phyloP scores from a whole-genome alignment of 495 filamentous ascomycete species.

The Penicillium flavigenum region DNA sequence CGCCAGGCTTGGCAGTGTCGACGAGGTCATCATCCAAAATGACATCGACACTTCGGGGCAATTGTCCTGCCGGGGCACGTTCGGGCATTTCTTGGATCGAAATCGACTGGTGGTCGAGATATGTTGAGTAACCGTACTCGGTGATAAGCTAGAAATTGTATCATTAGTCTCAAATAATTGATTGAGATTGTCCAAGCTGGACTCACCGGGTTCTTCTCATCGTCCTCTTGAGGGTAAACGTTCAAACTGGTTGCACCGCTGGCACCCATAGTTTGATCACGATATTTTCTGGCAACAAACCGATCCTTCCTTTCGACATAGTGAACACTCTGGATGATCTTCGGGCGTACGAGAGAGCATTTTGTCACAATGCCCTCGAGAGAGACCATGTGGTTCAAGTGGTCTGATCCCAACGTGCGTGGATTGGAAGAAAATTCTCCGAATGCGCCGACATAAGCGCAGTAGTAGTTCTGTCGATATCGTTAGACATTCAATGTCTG shows the following conservation, averaged over 20 bases:
- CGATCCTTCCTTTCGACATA: constrained; percentile 81
- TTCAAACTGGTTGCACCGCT: constrained; percentile 81
- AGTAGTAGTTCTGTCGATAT: constrained; percentile 72
- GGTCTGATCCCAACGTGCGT: constrained; percentile 80
- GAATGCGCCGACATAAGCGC: constrained; percentile 91
- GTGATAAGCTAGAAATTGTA: constrained; percentile 62
- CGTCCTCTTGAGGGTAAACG: constrained; percentile 94
- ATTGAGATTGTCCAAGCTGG: neutral
- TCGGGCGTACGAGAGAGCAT: constrained; percentile 91
- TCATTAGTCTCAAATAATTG: constrained; percentile 13
- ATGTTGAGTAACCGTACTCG: constrained; percentile 93
- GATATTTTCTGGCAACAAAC: constrained; percentile 83
- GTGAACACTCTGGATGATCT: constrained; percentile 96
- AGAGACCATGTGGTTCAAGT: constrained; percentile 94
- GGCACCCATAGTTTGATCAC: constrained; percentile 93
- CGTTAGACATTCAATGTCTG: constrained; percentile 17
- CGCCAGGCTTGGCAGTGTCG: constrained; percentile 90
- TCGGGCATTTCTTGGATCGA: constrained; percentile 99
- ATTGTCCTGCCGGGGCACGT: constrained; percentile 89
- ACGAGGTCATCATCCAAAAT: constrained; percentile 97
- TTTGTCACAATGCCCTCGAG: constrained; percentile 97
- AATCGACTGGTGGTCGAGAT: constrained; percentile 95
- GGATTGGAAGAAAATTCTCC: constrained; percentile 94
- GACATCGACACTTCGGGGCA: constrained; percentile 96
- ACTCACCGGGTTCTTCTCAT: constrained; percentile 67